Evolutionary conservation across 1,284 basidiomycete species (phyloP), one percentile per base, ranked within the genome.

Genomic region (Pseudozyma flocculosa): DNA sequence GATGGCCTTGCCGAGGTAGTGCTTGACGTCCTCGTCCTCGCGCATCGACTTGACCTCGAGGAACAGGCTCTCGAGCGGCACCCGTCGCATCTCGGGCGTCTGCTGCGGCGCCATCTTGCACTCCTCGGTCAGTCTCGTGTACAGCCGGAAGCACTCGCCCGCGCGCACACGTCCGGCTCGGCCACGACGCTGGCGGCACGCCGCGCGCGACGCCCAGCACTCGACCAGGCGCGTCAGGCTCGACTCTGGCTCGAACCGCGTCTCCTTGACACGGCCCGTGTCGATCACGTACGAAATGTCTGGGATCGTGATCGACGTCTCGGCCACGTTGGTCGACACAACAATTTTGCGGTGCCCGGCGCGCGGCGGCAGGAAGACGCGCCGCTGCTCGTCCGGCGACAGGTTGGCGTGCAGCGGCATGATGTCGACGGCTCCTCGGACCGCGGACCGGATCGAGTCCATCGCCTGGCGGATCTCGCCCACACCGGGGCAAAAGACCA

Each of bases 371-470:
- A 71, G 61, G 73, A 96, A 96, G 0, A 93, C 89, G 5, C 81
- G 81, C 11, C 86, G 85, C 79, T 96, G 93, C 72, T 95, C 92
- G 17, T 87, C 85, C 40, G 82, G 87, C 0, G 90, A 87, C 14
- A 95, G 81, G 76, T 95, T 95, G 13, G 92, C 90, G 73, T 96
- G 93, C 2, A 96, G 84, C 0, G 92, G 89, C 38, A 92, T 81
- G 43, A 92, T 83, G 41, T 86, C 84, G 8, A 85, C 83, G 19
- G 81, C 48, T 17, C 78, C 61, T 17, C 53, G 45, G 17, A 61
- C 67, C 10, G 80, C 67, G 17, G 77, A 72, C 19, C 82, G 82
- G 22, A 94, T 81, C 14, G 84, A 83, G 21, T 87, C 85, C 37
- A 92, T 86, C 58, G 89, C 90, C 62, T 88, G 86, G 26, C 26